Evolutionary conservation across 331 rosid genomes (phyloP), one percentile per base, ranked within the genome.

Genomic region (Acacia concinna): DNA sequence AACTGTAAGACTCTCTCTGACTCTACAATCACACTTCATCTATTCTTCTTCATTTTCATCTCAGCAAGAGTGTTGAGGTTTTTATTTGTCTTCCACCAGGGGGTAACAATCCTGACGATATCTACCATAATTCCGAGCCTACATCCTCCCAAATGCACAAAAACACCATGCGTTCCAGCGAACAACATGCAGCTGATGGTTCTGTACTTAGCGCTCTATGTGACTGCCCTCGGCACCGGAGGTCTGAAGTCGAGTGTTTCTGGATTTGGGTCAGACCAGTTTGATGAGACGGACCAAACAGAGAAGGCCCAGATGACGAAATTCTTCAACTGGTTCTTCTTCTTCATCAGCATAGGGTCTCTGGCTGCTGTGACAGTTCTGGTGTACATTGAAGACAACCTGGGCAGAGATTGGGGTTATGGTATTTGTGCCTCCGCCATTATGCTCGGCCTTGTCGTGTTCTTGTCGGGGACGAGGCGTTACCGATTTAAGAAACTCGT

Each of bases 251-350:
- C 98, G 0, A 90, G 97, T 59, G 94, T 92, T 4, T 94, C 97
- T 0, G 98, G 98, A 1, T 92, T 94, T 2, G 98, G 97, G 3
- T 90, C 97, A 0, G 97, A 92, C 77, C 98, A 94, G 54, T 94
- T 94, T 65, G 97, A 94, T 15, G 97, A 90, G 0, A 25, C 85
- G 1, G 85, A 93, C 51, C 20, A 73, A 8, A 59, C 77, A 15
- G 99, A 95, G 84, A 88, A 82, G 74, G 25, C 35, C 6, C 87
- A 79, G 7, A 92, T 92, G 99, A 28, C 82, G 0, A 89, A 82
- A 43, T 95, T 95, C 85, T 90, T 95, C 83, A 90, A 83, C 68
- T 95, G 99, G 99, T 95, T 90, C 90, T 92, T 89, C 83, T 94
- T 94, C 87, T 90, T 95, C 71, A 91, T 91, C 18, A 95, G 97